These are phyloP conservation scores for Fusarium pseudograminearum DNA, from an alignment of 2,329 filamentous ascomycete genomes.

Conservation along the genomic window DNA sequence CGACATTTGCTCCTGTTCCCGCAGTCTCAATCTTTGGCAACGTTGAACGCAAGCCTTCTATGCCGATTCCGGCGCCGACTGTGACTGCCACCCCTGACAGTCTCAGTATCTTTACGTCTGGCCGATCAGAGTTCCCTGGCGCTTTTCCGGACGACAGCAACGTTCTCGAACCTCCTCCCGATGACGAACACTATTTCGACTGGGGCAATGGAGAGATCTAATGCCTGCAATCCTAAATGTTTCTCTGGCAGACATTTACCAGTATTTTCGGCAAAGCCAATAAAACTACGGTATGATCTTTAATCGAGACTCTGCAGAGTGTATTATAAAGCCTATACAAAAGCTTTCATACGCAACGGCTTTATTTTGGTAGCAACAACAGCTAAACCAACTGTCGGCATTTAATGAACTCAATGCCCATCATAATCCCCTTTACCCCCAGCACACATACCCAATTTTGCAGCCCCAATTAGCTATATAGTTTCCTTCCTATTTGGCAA, in stretches of 20 bases:
- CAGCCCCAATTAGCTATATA: not conserved
- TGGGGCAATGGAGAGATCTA: conserved; percentile 55
- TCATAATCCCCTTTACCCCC: conserved; percentile 3
- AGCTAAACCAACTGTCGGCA: conserved; percentile 16
- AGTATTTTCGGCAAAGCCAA: not conserved
- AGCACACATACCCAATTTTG: conserved; percentile 29
- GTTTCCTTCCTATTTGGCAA: not conserved
- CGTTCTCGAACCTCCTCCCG: not conserved
- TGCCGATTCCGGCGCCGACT: no score
- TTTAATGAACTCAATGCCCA: conserved; percentile 10
- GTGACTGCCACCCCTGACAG: not conserved
- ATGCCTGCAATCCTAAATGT: not conserved
- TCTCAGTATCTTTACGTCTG: conserved; percentile 13
- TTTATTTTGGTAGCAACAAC: conserved; percentile 18
- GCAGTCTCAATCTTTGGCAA: conserved; percentile 42
- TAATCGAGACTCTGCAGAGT: conserved; percentile 7
- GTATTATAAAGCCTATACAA: conserved; percentile 16
- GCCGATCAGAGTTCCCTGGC: not conserved
- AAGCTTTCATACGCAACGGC: not conserved
- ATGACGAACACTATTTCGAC: conserved; percentile 32
- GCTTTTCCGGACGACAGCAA: not conserved
- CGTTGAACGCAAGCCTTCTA: conserved; percentile 34
- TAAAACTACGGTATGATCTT: not conserved
- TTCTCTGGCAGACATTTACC: conserved; percentile 1
- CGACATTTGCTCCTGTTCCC: not conserved